Percentiles rank a stretch among this genome's conserved stretches.
Evolutionary conservation across 1,284 basidiomycete species (phyloP).

Genomic region (Rhodotorula glutinis): DNA sequence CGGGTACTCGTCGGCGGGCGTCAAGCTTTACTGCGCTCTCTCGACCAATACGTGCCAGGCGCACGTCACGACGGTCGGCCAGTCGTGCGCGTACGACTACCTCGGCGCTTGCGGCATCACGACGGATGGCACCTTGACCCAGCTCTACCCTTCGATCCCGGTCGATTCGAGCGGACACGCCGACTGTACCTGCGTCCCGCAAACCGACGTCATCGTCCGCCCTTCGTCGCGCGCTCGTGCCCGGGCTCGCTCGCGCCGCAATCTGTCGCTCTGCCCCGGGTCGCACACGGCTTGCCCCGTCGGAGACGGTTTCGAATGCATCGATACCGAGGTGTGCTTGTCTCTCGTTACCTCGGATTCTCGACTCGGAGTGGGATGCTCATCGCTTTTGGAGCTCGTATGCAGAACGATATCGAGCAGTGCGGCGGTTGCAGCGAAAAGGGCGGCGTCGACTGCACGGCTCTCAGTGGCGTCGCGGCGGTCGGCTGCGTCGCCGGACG

Average conservation of each 20-base stretch:
- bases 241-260: conserved; percentile 13
- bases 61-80: no score
- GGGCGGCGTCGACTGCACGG: conserved; percentile 40
- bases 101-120: no score
- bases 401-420: conserved; percentile 22
- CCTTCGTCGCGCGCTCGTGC: conserved; percentile 18
- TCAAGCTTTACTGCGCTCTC: no score
- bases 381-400: background rate
- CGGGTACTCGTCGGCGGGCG: no score
- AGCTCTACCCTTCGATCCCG: no score
- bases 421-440: conserved; percentile 28
- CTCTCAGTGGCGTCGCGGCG: conserved; percentile 25
- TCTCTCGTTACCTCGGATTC: no score
- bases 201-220: background rate
- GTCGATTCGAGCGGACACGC: no score
- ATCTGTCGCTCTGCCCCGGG: conserved; percentile 15
- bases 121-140: no score
- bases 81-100: no score
- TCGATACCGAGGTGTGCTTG: conserved; percentile 23
- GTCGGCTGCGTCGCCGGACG: conserved; percentile 15
- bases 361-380: no score
- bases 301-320: conserved; percentile 26
- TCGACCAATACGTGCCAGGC: no score
- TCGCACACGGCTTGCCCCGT: conserved; percentile 22
- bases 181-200: no score